phyloP scores from a whole-genome alignment of 306 rosid genomes.

The Acacia confusa region DNA sequence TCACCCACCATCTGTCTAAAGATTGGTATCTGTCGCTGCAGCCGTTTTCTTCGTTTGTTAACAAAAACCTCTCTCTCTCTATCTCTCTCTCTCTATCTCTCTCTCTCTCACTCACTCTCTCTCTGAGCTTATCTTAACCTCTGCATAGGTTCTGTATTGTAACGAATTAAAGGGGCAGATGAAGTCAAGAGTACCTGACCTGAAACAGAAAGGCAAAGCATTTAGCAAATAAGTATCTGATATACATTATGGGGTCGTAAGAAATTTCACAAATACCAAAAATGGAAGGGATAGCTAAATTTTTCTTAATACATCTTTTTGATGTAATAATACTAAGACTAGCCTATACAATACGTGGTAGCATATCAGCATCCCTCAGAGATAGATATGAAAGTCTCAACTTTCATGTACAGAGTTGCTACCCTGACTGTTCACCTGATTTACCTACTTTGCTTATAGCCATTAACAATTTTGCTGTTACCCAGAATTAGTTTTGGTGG shows the following conservation, averaged over 20 bases:
- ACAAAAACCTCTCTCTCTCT: slow-evolving; percentile 32
- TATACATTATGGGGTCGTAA: slow-evolving; percentile 1
- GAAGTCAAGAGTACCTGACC: slow-evolving; percentile 10
- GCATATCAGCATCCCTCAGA: background rate
- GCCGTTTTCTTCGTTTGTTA: slow-evolving; percentile 56
- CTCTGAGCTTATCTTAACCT: background rate
- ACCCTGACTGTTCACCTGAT: slow-evolving; percentile 65
- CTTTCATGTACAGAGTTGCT: slow-evolving; percentile 38
- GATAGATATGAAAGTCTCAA: slow-evolving; percentile 30
- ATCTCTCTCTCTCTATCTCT: slow-evolving; percentile 19
- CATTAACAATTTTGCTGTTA: slow-evolving; percentile 24
- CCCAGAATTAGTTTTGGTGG: slow-evolving; percentile 42
- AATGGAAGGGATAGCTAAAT: background rate
- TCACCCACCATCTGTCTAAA: slow-evolving; percentile 56
- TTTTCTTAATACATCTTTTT: background rate
- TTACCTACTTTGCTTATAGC: slow-evolving; percentile 57
- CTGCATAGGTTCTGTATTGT: background rate
- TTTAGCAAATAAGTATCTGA: slow-evolving; percentile 11
- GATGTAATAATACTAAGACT: background rate
- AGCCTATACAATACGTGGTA: slow-evolving; percentile 14
- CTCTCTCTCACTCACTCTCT: slow-evolving; percentile 19
- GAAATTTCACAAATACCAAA: background rate
- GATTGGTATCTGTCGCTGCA: slow-evolving; percentile 37
- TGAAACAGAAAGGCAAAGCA: background rate
- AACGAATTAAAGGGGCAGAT: background rate